These are phyloP conservation scores for Plectosphaerella plurivora DNA, from an alignment of 2,329 filamentous ascomycete species.

Conservation along the genomic window DNA sequence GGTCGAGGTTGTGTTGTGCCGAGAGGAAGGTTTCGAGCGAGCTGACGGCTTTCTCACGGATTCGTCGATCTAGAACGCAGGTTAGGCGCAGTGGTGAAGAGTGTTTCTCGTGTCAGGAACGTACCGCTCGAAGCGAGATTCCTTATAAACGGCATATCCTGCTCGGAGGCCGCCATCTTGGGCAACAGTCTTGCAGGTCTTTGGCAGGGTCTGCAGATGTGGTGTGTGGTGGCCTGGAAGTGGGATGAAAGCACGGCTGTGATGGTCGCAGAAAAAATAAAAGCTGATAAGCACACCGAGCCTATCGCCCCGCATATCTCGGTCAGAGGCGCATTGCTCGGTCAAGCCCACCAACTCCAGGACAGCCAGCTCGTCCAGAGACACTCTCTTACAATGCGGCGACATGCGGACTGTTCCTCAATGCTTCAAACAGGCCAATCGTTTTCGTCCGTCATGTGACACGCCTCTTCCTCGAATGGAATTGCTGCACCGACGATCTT, in stretches of 20 bases:
- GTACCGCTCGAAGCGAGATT: conserved; percentile 77
- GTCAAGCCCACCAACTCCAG: not conserved
- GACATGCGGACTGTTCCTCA: too few species aligned
- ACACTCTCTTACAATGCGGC: too few species aligned
- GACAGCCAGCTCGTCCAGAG: too few species aligned
- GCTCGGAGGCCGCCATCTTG: conserved; percentile 36
- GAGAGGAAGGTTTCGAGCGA: conserved; percentile 76
- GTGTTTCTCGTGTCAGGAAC: conserved; percentile 14
- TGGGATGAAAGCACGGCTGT: not conserved
- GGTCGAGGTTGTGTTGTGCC: conserved; percentile 53
- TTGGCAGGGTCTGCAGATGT: too few species aligned
- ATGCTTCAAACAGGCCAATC: too few species aligned
- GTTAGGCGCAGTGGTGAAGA: not conserved
- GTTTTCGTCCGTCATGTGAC: too few species aligned
- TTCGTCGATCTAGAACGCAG: conserved; percentile 61
- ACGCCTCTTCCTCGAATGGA: too few species aligned
- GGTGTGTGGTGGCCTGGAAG: not conserved
- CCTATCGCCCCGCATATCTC: too few species aligned
- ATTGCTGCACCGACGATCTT: too few species aligned
- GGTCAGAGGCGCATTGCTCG: not conserved
- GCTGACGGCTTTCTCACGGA: conserved; percentile 70
- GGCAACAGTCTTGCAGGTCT: not conserved
- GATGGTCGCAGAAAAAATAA: too few species aligned
- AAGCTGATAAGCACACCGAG: too few species aligned
- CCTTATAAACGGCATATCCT: conserved; percentile 69